These are phyloP conservation scores for Rhizopogon vulgaris DNA, from an alignment of 768 basidiomycete genomes.

Conservation along the genomic window DNA sequence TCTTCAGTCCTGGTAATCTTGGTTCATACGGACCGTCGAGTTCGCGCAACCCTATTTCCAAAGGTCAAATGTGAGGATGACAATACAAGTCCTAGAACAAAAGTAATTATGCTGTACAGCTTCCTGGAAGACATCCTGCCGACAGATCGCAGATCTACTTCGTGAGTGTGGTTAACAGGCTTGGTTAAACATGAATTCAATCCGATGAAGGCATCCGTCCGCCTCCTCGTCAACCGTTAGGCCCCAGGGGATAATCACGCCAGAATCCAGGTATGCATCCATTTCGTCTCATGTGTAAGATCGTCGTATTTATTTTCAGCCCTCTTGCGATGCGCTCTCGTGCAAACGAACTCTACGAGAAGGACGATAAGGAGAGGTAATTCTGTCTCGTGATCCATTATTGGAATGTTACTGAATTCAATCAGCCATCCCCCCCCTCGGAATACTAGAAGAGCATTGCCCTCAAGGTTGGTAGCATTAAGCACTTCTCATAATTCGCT, in stretches of 20 bases:
- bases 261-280: constrained; percentile 23
- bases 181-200: neutral
- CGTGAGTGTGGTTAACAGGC: constrained; percentile 12
- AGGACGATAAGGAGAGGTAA: neutral
- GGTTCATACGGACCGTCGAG: constrained; percentile 22
- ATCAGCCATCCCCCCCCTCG: neutral
- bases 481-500: neutral
- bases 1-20: constrained; percentile 28
- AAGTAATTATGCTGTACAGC: neutral
- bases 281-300: neutral
- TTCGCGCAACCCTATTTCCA: constrained; percentile 7
- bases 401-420: neutral
- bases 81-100: neutral
- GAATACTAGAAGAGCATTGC: neutral
- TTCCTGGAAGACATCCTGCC: constrained; percentile 9
- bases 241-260: constrained; percentile 21
- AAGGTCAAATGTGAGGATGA: constrained; percentile 14
- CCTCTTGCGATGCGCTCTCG: constrained; percentile 17
- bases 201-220: constrained; percentile 11
- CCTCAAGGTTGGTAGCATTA: neutral
- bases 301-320: constrained; percentile 10
- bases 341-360: constrained; percentile 12
- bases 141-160: constrained; percentile 16
- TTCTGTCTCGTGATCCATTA: too few species aligned
- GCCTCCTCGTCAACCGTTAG: constrained; percentile 13